Evolutionary conservation across 2,329 filamentous ascomycete species (phyloP), one percentile per base, ranked within the genome.

Genomic region (Aspergillus arachidicola): DNA sequence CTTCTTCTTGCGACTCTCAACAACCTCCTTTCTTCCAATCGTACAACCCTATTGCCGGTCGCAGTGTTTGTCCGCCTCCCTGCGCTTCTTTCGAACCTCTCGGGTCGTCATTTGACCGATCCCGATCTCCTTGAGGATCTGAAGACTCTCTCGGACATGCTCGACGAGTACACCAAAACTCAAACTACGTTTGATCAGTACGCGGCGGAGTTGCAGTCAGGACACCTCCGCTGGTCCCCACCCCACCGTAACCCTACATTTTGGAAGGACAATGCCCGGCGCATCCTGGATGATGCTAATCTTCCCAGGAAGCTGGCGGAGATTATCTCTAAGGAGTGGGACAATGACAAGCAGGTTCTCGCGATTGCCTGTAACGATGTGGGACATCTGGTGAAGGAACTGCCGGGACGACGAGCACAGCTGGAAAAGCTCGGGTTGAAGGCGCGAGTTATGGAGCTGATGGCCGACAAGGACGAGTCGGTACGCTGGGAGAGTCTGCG

Each of bases 291-390:
- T 58, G 87, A 91, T 67, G 89, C 93, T 75, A 91, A 93, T 68
- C 84, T 97, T 58, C 87, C 91, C 45, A 89, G 89, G 73, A 91
- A 92, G 81, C 83, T 97, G 61, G 91, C 90, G n/a, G 91, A 93
- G 71, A 96, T 97, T 66, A 85, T 97, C 81, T 84, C 87, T 76
- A 81, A 96, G 86, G 87, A 86, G 83, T 86, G 92, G 89, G 92
- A 95, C 72, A 93, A 91, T 75, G 91, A 95, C 73, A 91, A 91
- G 79, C 87, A 91, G 73, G 94, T 97, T 26, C 82, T 97, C 67
- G 94, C 94, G 2, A 94, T 97, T 79, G 94, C 91, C 23, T 96
- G 93, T 80, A 97, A 96, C 76, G 94, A 97, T 74, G 87, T 97
- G 23, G 93, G 92, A n/a, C 89, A 85, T 66, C 81, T 97, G 64